These are phyloP conservation scores for Orbilia brochopaga DNA, from an alignment of 2,329 filamentous ascomycete genomes.

Conservation along the genomic window DNA sequence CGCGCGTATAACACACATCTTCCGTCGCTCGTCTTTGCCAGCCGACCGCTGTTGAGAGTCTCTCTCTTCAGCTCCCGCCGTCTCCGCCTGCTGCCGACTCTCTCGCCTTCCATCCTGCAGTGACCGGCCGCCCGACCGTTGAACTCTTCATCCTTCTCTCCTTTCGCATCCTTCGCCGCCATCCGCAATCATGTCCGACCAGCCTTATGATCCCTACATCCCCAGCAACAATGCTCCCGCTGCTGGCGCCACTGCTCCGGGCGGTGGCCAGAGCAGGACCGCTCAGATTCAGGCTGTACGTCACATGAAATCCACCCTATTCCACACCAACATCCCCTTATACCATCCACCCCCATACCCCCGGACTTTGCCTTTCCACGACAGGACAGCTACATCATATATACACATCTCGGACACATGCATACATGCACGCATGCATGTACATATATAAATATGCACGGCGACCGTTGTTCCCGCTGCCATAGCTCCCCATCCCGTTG, in stretches of 20 bases:
- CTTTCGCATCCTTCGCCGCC: background rate
- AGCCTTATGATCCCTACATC: constrained; percentile 88
- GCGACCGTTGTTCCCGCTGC: background rate
- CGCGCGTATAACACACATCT: too few species aligned
- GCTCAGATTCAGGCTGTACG: constrained; percentile 84
- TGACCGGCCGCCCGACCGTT: too few species aligned
- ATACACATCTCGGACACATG: too few species aligned
- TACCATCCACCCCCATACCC: too few species aligned
- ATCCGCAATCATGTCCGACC: constrained; percentile 54
- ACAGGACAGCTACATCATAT: too few species aligned
- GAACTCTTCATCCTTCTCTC: constrained; percentile 23
- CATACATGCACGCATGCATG: background rate
- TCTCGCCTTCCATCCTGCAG: too few species aligned
- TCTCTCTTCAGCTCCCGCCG: background rate
- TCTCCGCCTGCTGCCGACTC: constrained; percentile 19
- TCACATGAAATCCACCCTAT: constrained; percentile 55
- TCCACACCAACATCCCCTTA: background rate
- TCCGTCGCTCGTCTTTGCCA: too few species aligned
- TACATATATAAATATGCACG: background rate
- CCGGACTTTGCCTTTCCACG: too few species aligned
- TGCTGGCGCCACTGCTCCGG: constrained; percentile 64
- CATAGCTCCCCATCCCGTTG: too few species aligned
- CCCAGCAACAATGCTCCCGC: constrained; percentile 68
- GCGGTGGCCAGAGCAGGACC: constrained; percentile 70
- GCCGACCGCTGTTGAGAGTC: too few species aligned